phyloP scores from a whole-genome alignment of 116 monocot genomes.

The Trichopus zeylanicus region DNA sequence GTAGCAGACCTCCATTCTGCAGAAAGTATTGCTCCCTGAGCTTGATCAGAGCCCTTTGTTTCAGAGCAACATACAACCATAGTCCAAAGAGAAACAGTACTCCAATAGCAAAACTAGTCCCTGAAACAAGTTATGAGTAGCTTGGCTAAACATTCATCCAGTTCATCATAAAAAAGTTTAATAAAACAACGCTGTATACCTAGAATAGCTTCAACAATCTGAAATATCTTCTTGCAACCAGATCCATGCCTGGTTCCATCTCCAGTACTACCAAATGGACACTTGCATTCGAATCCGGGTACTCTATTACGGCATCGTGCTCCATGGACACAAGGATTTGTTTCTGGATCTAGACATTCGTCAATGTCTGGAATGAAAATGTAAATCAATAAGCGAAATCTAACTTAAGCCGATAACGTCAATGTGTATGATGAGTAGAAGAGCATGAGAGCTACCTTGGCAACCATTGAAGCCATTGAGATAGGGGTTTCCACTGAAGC shows the following conservation, averaged over 20 bases:
- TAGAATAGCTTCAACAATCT: constrained; percentile 22
- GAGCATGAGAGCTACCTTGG: constrained; percentile 20
- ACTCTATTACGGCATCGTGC: constrained; percentile 22
- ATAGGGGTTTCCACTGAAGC: constrained; percentile 29
- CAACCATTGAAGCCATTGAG: constrained; percentile 18
- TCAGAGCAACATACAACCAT: constrained; percentile 16
- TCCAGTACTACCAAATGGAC: constrained; percentile 35
- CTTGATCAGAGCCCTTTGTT: constrained; percentile 20
- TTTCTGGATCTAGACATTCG: constrained; percentile 23
- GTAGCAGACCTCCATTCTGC: constrained; percentile 34
- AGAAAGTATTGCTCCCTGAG: constrained; percentile 26
- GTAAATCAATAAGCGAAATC: neutral
- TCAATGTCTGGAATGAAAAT: constrained; percentile 17
- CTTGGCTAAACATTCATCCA: too few relatives aligned
- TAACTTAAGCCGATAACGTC: too few relatives aligned
- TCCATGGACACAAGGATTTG: constrained; percentile 14
- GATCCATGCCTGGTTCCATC: constrained; percentile 37
- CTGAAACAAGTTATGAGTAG: constrained; percentile 6
- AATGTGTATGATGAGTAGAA: too few relatives aligned
- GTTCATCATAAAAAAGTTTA: too few relatives aligned
- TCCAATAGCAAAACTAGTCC: constrained; percentile 11
- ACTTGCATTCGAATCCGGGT: constrained; percentile 26
- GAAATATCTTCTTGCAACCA: constrained; percentile 23
- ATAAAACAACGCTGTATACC: too few relatives aligned
- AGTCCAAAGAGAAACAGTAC: constrained; percentile 12